Base-by-base conservation (phyloP, 1,284 basidiomycete genomes). In the Leccinum huronense region DNA sequence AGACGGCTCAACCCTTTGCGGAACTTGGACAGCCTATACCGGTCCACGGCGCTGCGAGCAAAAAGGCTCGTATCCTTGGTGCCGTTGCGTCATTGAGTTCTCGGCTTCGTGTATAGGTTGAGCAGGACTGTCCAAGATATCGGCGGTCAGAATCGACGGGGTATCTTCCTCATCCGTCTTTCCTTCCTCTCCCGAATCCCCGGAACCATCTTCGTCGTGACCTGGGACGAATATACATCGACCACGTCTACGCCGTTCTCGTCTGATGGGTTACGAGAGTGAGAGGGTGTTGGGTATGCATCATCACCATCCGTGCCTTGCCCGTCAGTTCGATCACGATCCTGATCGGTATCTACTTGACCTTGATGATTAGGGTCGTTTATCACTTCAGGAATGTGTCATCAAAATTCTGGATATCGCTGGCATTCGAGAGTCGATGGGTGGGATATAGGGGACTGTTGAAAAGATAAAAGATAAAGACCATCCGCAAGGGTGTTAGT, bases 401-500 rank as follows among this genome's bases (percentile, higher is more conserved):
- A 76, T 98, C 97, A 76, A 98, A 99, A 79, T 98, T 98, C 77
- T 95, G 93, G 67, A 94, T 97, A 84, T 99, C 97, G 73, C 89
- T 90, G 69, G 95, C 95, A 76, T 97, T 94, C 57, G 87, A 86
- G 94, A 93, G 75, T 98, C 94, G 72, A 96, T 93, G 23, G 93
- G 90, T 23, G 97, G 95, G 71, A 95, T 94, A 83, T 97, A 97
- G n/a, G 97, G 97, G 72, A 97, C 95, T 93, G 67, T 14, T 54
- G 51, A 65, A 19, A 66, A 30, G 34, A 34, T 34, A 56, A 31
- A 62, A 27, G 30, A 64, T n/a, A 23, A 40, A 64, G 36, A 48
- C 51, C 55, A 57, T 38, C 42, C 62, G 13, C 34, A 59, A 63
- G 64, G 59, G 51, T 27, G 8, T 10, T 23, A 30, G 34, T 55